Base-by-base conservation (phyloP, 805 yeast genomes). In the Candida hungchunana region DNA sequence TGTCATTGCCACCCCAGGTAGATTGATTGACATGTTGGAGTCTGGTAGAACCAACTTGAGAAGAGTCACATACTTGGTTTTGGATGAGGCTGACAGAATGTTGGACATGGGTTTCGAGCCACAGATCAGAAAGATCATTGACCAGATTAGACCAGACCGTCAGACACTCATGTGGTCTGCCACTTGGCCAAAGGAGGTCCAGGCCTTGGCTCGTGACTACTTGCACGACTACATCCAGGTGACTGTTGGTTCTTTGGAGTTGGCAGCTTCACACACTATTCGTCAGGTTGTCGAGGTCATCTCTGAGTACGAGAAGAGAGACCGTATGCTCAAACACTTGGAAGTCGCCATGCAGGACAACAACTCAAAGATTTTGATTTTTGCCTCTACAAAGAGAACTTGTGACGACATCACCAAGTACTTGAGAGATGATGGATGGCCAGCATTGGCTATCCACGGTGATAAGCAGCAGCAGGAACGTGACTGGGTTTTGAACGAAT, bases 51-150 rank as follows among this genome's bases (percentile, higher is more conserved):
- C 97, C 42, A 93, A 90, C 69, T 75, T 93, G 58, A 81, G 85
- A 63, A 85, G 97, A 72, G 96, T 93, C 46, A 93, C 97, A 36
- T 93, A 93, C 68, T 75, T 93, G 62, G 97, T 93, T 45, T 75
- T 93, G 56, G 98, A 93, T 67, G 98, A 93, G 77, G 98, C 98
- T 58, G 98, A 93, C 69, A 85, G 98, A 75, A 93, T 93, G 98
- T 79, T 93, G 69, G 98, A 93, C 73, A 93, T 93, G 98, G 98
- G 98, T 64, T 93, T 93, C 65, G 98, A 93, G 74, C 97, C 97
- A 51, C 97, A 90, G 76, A 93, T 93, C 66, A 82, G 98, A 75
- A 90, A 90, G 70, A 93, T 93, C 65, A 90, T 93, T 51, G 89
- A 82, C 55, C 97, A 90, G 75, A 93, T 93, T 62, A 85, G 98